A percentile compares a stretch with the other conserved stretches of the same genome.
Evolutionary conservation across 1,284 basidiomycete genomes (phyloP).

Genomic region (Ustanciosporium gigantosporum): DNA sequence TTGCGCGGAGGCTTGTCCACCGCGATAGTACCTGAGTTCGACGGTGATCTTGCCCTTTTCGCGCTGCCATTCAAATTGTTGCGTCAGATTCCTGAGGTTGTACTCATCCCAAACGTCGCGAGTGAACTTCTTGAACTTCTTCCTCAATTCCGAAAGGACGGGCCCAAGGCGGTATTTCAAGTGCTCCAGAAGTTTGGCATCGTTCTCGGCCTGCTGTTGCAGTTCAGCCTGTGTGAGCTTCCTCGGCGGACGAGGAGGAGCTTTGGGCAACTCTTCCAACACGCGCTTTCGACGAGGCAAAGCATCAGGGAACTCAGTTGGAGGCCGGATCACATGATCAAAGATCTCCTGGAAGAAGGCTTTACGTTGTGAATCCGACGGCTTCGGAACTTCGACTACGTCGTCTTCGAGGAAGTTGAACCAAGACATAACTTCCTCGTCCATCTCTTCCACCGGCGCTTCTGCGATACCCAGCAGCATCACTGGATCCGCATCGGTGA

Average conservation of each 20-base stretch:
- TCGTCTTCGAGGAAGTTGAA: constrained; percentile 80
- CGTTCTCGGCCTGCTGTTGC: constrained; percentile 78
- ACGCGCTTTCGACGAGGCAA: constrained; percentile 80
- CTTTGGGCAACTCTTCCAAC: constrained; percentile 82
- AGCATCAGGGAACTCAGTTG: constrained; percentile 88
- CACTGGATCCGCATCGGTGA: constrained; percentile 87
- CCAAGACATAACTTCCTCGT: constrained; percentile 84
- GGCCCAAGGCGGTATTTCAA: constrained; percentile 85
- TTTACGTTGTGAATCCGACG: constrained; percentile 66
- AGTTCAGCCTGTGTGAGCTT: constrained; percentile 82
- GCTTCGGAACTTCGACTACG: constrained; percentile 68
- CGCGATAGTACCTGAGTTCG: constrained; percentile 72
- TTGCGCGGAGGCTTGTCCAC: neutral
- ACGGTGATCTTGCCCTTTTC: constrained; percentile 50
- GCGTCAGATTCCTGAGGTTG: constrained; percentile 60
- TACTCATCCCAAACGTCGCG: constrained; percentile 70
- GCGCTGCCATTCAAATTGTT: constrained; percentile 52
- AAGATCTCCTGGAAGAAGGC: constrained; percentile 73
- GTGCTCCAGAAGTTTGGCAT: constrained; percentile 76
- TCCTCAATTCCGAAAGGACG: constrained; percentile 83
- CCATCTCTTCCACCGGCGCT: constrained; percentile 72
- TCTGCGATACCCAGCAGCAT: constrained; percentile 87
- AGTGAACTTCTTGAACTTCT: constrained; percentile 89
- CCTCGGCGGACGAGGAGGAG: constrained; percentile 84
- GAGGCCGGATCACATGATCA: constrained; percentile 65